phyloP scores from a whole-genome alignment of 2,329 filamentous ascomycete species.

The Biscogniauxia sp. region DNA sequence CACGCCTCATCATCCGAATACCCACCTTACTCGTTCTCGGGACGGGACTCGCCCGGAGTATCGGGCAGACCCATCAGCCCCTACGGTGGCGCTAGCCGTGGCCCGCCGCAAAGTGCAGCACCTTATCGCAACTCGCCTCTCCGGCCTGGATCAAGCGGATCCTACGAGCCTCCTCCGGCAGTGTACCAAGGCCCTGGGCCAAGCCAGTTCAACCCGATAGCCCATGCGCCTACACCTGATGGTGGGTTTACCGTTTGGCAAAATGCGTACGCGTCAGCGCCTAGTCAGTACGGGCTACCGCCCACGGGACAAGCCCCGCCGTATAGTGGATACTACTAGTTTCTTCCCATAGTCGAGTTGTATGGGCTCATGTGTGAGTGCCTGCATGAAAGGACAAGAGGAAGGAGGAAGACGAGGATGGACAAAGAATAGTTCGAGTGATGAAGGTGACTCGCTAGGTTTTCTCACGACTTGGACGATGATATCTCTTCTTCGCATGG shows the following conservation, averaged over 20 bases:
- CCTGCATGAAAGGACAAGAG: neutral
- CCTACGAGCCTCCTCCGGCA: slow-evolving; percentile 41
- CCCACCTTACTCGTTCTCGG: slow-evolving; percentile 26
- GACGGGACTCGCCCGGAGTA: slow-evolving; percentile 27
- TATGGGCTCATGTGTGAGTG: neutral
- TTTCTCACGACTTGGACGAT: neutral
- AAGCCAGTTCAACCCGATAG: slow-evolving; percentile 26
- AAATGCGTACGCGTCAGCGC: slow-evolving; percentile 15
- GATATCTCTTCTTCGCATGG: neutral
- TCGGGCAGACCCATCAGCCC: slow-evolving; percentile 46
- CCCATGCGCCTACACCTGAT: slow-evolving; percentile 15
- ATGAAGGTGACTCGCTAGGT: neutral
- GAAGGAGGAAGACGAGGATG: neutral
- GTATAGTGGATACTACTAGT: neutral
- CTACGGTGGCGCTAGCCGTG: slow-evolving; percentile 38
- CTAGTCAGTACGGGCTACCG: slow-evolving; percentile 3
- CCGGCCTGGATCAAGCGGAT: slow-evolving; percentile 46
- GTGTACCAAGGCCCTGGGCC: slow-evolving; percentile 28
- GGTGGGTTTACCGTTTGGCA: slow-evolving; percentile 27
- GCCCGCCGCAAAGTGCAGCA: slow-evolving; percentile 38
- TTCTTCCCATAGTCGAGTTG: neutral
- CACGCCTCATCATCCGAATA: slow-evolving; percentile 43
- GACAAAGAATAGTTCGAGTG: neutral
- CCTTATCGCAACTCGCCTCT: slow-evolving; percentile 53
- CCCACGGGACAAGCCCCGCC: neutral